Percentiles rank a stretch among this genome's conserved stretches.
These are phyloP conservation scores for Wallemia mellicola DNA, from an alignment of 1,284 basidiomycete species.

Conservation along the genomic window DNA sequence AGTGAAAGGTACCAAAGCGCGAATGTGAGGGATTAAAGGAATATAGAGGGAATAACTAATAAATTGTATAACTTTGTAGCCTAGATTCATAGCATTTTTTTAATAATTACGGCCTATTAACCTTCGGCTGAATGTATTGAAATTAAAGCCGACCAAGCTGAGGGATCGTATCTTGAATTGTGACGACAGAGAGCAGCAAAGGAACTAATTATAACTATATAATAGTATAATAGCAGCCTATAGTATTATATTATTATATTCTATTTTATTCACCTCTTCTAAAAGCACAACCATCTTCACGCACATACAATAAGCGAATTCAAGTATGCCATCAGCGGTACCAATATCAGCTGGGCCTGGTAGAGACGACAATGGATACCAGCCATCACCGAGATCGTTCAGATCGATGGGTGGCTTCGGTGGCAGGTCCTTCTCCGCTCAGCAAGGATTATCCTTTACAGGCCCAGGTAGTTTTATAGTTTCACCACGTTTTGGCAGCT, in stretches of 20 bases:
- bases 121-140: neutral
- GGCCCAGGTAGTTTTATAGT: neutral
- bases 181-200: neutral
- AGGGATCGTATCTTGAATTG: neutral
- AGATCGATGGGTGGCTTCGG: neutral
- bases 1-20: neutral
- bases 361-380: neutral
- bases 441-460: neutral
- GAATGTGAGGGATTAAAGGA: neutral
- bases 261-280: neutral
- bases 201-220: neutral
- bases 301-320: neutral
- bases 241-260: too few species aligned
- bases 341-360: neutral
- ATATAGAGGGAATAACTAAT: neutral
- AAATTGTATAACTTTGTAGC: too few species aligned
- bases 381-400: neutral
- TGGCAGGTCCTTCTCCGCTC: neutral
- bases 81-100: too few species aligned
- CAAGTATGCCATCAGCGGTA: neutral
- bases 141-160: neutral
- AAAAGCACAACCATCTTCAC: neutral
- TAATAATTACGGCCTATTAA: neutral
- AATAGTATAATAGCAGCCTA: too few species aligned
- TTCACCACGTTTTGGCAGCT: neutral